Evolutionary conservation across 345 rosid species (phyloP), one percentile per base, ranked within the genome.

Genomic region (Bretschneidera sinensis): DNA sequence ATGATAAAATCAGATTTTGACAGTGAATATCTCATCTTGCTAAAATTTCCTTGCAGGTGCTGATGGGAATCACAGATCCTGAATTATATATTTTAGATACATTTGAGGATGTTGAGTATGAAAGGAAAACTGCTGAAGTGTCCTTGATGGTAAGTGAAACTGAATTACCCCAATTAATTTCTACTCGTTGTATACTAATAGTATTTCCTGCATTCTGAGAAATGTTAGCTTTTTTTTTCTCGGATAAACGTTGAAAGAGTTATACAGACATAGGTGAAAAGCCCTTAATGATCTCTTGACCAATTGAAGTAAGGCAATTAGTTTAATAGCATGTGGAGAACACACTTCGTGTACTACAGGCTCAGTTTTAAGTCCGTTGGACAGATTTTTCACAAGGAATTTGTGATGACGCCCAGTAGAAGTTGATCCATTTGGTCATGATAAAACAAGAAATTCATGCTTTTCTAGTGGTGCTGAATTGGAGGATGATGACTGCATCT

Each of bases 101-200:
- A 13, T 88, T 89, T 70, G 95, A 90, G 78, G 96, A 90, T 68
- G 86, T 71, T 53, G 96, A 94, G 71, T 94, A 90, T 56, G 73
- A 70, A 60, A 83, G 92, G 71, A 75, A 74, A 31, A 9, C 69
- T 24, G 94, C 80, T 48, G 71, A 84, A 48, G 91, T 89, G 57
- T 71, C 76, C 20, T 55, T 81, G 31, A 50, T 21, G 81, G 97
- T 92, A 70, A 39, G 53, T 73, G 11, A 39, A 39, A 7, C 16
- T 11, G 10, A 39, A 9, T n/a, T n/a, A n/a, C 5, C 33, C 5
- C 33, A 28, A 39, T 39, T 13, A n/a, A n/a, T n/a, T n/a, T n/a
- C n/a, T n/a, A n/a, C n/a, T n/a, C n/a, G n/a, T n/a, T n/a, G n/a
- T n/a, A n/a, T n/a, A n/a, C n/a, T n/a, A n/a, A n/a, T n/a, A n/a